Conservation (phyloP, 306 rosid genomes). For the Cucurbita moschata region DNA sequence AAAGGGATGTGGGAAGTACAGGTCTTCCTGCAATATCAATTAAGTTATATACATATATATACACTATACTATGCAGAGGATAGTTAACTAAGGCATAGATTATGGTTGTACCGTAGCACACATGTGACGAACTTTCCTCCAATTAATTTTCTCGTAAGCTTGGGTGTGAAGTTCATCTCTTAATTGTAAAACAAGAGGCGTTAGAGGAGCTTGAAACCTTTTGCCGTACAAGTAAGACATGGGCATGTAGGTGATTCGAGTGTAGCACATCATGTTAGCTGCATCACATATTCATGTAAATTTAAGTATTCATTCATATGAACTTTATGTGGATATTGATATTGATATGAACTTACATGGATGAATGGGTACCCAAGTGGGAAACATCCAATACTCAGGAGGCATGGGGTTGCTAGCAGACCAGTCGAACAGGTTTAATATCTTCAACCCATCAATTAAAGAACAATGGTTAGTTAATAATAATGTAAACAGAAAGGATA, state of each 20-base stretch:
- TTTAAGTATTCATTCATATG: background rate
- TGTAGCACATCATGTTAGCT: constrained; percentile 21
- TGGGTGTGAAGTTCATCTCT: constrained; percentile 17
- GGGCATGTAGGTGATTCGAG: constrained; percentile 12
- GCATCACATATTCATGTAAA: background rate
- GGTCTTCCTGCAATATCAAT: background rate
- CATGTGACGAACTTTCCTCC: constrained; percentile 10
- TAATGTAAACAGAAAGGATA: no score
- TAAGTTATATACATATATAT: no score
- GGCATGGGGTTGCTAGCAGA: constrained; percentile 19
- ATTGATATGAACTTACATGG: constrained; percentile 1
- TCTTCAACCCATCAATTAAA: background rate
- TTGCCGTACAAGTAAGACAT: constrained; percentile 12
- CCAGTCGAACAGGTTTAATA: constrained; percentile 19
- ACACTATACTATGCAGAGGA: no score
- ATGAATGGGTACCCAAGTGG: constrained; percentile 13
- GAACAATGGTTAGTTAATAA: no score
- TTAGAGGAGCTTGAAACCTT: constrained; percentile 10
- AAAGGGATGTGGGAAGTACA: constrained; percentile 10
- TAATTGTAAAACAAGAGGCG: constrained; percentile 9
- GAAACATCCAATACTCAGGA: constrained; percentile 20
- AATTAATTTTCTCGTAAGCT: constrained; percentile 5
- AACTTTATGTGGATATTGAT: background rate
- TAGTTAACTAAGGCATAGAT: no score
- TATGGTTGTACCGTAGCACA: constrained; percentile 13